Base-by-base conservation (phyloP, 108 stramenopile species). In the Phaeodactylum tricornutum region DNA sequence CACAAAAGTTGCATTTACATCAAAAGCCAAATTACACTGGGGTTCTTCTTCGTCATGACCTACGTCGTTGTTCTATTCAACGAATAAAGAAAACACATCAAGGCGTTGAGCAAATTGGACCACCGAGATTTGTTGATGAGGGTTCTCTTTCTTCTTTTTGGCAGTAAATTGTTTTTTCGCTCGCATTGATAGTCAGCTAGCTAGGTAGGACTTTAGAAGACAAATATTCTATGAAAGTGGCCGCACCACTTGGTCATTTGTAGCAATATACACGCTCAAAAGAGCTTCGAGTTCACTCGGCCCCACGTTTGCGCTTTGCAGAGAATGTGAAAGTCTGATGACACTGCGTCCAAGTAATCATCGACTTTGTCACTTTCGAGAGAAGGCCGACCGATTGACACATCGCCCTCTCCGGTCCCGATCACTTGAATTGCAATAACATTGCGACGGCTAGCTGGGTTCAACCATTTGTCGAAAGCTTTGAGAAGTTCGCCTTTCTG, bases 391-490 rank as follows among this genome's bases (percentile, higher is more conserved):
- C 72, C 79, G 25, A 33, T 26, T 1, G 81, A 68, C 30, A 59
- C 55, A 26, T 44, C 44, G 7, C 74, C 73, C 8, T 81, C 78
- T 4, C 74, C 77, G 16, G 55, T 57, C 9, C 84, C 77, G 57
- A 86, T 84, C 12, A 81, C 82, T 46, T 84, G 73, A 22, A 91
- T 51, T 15, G 63, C 64, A 39, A 84, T 19, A 16, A 47, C 38
- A 19, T 16, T 25, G 16, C 41, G 39, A 14, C 21, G 43, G 7
- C 57, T 66, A 14, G 71, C 44, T 19, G 88, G 88, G 29, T 59
- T 19, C n/a, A 91, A 50, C 76, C 77, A 87, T 25, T 64, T 40
- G 49, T 91, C 82, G 57, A 75, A 91, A n/a, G 79, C 71, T 22
- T 59, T 42, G 35, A 87, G 38, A 16, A 78, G 40, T 30, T 71